Percentiles rank a stretch among this genome's conserved stretches.
phyloP scores from a whole-genome alignment of 129 eudicot species.

The Flaveria trinervia region DNA sequence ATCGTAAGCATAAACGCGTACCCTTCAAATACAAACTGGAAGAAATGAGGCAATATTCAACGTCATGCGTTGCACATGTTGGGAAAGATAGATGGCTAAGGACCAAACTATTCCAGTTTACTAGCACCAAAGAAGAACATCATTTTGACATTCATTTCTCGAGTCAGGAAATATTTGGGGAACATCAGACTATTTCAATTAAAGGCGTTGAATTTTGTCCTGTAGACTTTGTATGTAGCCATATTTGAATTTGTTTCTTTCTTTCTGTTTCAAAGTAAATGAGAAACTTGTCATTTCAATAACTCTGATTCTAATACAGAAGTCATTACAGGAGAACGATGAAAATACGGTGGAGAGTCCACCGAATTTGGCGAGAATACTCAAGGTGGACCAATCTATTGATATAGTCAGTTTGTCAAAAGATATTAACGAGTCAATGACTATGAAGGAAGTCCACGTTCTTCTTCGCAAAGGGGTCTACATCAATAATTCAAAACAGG shows the following conservation, averaged over 20 bases:
- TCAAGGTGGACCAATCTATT: too few relatives aligned
- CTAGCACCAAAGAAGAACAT: neutral
- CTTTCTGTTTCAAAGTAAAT: neutral
- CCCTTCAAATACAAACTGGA: slow-evolving; percentile 7
- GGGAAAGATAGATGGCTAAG: slow-evolving; percentile 3
- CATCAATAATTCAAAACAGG: slow-evolving; percentile 4
- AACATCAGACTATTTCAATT: neutral
- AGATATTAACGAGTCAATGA: neutral
- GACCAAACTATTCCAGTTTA: slow-evolving; percentile 12
- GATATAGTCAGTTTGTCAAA: neutral
- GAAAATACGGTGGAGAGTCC: neutral
- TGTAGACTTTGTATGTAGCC: slow-evolving; percentile 9
- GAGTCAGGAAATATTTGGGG: neutral
- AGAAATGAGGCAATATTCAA: neutral
- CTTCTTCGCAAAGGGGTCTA: neutral
- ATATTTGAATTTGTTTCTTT: neutral
- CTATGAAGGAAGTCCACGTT: neutral
- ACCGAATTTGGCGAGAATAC: neutral
- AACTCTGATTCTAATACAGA: neutral
- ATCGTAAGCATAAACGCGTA: neutral
- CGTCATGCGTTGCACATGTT: neutral
- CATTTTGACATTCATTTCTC: neutral
- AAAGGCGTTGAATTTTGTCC: slow-evolving; percentile 14
- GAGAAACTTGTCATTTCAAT: too few relatives aligned
- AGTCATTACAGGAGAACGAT: neutral